phyloP scores from a whole-genome alignment of 139 green algal species.

The Chlorella sp. region DNA sequence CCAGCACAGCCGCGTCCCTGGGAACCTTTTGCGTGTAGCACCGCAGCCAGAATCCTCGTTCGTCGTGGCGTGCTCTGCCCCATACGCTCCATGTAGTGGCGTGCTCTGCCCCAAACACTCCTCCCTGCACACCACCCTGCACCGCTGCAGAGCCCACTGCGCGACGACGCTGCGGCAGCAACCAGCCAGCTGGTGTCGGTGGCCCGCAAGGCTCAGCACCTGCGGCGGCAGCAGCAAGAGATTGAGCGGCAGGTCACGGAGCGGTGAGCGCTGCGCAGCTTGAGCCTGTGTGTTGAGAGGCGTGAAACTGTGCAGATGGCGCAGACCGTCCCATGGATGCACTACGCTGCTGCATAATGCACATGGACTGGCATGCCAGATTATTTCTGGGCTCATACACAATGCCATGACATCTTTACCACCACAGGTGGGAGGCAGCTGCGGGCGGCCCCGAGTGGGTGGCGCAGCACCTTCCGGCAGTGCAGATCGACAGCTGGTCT shows the following conservation, averaged over 20 bases:
- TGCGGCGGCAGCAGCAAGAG: constrained; percentile 43
- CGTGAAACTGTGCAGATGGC: too few species aligned
- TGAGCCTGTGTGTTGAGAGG: too few species aligned
- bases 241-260: constrained; percentile 48
- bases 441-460: constrained; percentile 30
- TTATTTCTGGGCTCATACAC: too few species aligned
- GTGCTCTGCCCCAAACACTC: background rate
- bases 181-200: constrained; percentile 27
- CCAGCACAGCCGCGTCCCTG: background rate
- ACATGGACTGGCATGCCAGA: too few species aligned
- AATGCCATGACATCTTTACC: too few species aligned
- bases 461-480: constrained; percentile 51
- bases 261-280: background rate
- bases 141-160: constrained; percentile 11
- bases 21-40: too few species aligned
- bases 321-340: too few species aligned
- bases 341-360: too few species aligned
- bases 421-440: constrained; percentile 21
- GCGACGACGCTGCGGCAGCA: constrained; percentile 1
- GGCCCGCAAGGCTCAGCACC: constrained; percentile 38
- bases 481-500: constrained; percentile 75
- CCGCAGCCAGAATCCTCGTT: too few species aligned
- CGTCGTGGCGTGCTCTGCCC: too few species aligned
- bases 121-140: too few species aligned
- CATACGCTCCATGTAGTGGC: too few species aligned